A percentile compares a stretch with the other conserved stretches of the same genome.
Evolutionary conservation across 2,329 filamentous ascomycete species (phyloP).

Genomic region (Drechslerella stenobrocha): DNA sequence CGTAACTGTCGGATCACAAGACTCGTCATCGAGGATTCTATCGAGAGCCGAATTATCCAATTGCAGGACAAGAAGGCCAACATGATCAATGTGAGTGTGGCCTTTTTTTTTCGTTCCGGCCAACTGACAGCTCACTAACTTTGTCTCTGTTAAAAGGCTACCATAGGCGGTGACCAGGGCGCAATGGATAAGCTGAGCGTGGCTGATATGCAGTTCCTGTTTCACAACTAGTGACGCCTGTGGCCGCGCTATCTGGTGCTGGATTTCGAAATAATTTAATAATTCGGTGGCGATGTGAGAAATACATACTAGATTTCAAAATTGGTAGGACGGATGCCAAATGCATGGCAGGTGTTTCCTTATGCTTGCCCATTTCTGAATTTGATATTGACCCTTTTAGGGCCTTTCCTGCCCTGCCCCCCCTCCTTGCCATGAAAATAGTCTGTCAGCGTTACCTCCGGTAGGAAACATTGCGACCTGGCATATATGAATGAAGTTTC

Average conservation of each 20-base stretch:
- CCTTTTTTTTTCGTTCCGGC: background rate
- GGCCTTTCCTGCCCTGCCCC: background rate
- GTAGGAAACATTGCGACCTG: too few relatives aligned
- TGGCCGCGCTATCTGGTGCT: background rate
- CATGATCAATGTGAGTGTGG: constrained; percentile 71
- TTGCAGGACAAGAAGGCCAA: constrained; percentile 98
- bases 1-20: constrained; percentile 92
- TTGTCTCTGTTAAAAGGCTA: constrained; percentile 60
- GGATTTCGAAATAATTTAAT: background rate
- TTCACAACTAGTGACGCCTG: constrained; percentile 57
- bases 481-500: too few relatives aligned
- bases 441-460: too few relatives aligned
- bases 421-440: background rate
- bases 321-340: too few relatives aligned
- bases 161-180: constrained; percentile 87
- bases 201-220: constrained; percentile 94
- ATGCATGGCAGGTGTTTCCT: too few relatives aligned
- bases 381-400: background rate
- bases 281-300: background rate
- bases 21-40: constrained; percentile 93
- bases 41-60: constrained; percentile 92
- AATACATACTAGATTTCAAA: too few relatives aligned
- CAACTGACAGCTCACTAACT: background rate
- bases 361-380: background rate
- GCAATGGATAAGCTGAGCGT: constrained; percentile 89